A percentile compares a stretch with the other conserved stretches of the same genome.
Evolutionary conservation across 495 filamentous ascomycete species (phyloP).

Genomic region (Rostrohypoxylon terebratum): DNA sequence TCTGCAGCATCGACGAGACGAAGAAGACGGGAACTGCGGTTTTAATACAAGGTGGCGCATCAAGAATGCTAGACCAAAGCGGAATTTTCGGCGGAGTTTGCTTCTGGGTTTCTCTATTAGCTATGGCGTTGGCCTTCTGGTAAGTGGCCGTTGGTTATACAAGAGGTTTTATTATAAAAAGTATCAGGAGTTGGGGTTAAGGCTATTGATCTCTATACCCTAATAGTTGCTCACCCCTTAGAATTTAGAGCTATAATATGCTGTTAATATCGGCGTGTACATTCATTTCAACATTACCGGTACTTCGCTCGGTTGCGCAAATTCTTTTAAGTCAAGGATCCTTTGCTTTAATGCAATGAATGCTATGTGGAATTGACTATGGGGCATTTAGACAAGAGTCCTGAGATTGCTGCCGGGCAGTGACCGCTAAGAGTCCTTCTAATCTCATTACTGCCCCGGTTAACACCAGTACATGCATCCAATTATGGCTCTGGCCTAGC

Average conservation of each 20-base stretch:
- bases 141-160: slow-evolving; percentile 6
- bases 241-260: not conserved
- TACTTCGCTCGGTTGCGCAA: too few relatives aligned
- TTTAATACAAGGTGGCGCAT: slow-evolving; percentile 55
- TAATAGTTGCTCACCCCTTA: not conserved
- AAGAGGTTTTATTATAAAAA: not conserved
- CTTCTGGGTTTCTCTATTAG: slow-evolving; percentile 42
- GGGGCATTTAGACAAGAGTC: not conserved
- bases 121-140: slow-evolving; percentile 38
- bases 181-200: slow-evolving; percentile 3
- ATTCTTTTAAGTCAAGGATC: not conserved
- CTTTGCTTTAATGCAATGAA: not conserved
- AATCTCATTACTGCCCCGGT: slow-evolving; percentile 13
- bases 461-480: slow-evolving; percentile 19
- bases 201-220: slow-evolving; percentile 1
- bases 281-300: slow-evolving; percentile 3
- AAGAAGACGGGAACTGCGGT: slow-evolving; percentile 57
- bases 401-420: not conserved
- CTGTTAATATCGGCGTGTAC: not conserved
- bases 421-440: slow-evolving; percentile 3
- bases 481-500: slow-evolving; percentile 20
- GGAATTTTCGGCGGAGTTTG: slow-evolving; percentile 24
- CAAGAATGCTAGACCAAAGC: slow-evolving; percentile 32
- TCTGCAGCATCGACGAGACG: slow-evolving; percentile 65
- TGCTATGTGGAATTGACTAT: not conserved